Evolutionary conservation across 106 monocot genomes (phyloP), one percentile per base, ranked within the genome.

Genomic region (Dactylorhiza incarnata): DNA sequence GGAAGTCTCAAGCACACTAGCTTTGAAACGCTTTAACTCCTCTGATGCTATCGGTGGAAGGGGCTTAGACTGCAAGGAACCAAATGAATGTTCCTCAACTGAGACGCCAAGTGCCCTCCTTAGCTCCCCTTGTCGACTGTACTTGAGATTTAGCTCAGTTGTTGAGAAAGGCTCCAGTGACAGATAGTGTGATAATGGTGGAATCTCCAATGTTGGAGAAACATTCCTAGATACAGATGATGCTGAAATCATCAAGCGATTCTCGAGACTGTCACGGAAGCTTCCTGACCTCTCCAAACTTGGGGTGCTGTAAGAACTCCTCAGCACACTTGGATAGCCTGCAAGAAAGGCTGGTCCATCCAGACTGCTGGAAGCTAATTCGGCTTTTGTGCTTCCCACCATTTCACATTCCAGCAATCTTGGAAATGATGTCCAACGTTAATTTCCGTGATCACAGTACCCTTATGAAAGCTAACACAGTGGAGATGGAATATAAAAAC

Each of bases 1-100:
- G 61, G 76, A 75, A 6, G 67, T 51, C 48, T 92, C 95, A 25
- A 68, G 48, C 12, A 95, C 9, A 46, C 81, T 83, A 20, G 76
- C 73, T 83, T 78, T 92, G 71, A 86, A 86, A 43, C 84, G 83
- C 73, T 92, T 95, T 11, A 95, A 69, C 72, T 95, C 95, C 62
- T 92, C 92, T 12, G 80, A 79, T 17, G 84, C 81, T 13, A 84
- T 77, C 0, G 78, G 77, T 49, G 90, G 83, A 15, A 84, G 74
- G 9, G 82, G 68, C 80, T 87, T 92, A 19, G 79, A 81, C 45
- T 90, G 95, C 54, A 78, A 61, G 7, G 87, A 87, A 12, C 85
- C 84, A 80, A 89, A 87, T 22, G 84, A 78, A 70, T 95, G 90
- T 43, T 92, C 90, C 71, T 92, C 92, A 9, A 90, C 74, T 62